These are phyloP conservation scores for Hyphopichia khmerensis DNA, from an alignment of 1,139 yeast genomes.

Conservation along the genomic window DNA sequence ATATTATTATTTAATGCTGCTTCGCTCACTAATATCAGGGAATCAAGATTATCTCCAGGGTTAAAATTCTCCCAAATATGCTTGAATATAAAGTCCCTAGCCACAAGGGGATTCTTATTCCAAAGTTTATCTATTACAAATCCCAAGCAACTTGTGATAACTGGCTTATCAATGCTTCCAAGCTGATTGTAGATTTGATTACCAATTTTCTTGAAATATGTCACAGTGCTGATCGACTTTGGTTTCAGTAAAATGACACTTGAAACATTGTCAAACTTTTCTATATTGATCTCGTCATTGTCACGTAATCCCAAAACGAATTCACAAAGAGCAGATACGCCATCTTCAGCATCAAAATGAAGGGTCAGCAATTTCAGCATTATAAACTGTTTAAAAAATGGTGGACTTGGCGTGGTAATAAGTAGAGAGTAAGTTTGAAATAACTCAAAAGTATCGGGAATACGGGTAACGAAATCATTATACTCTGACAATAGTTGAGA, in stretches of 20 bases:
- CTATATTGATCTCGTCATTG: slow-evolving; percentile 62
- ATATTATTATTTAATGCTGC: slow-evolving; percentile 57
- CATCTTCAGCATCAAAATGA: slow-evolving; percentile 60
- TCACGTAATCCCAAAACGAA: slow-evolving; percentile 76
- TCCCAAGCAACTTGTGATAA: slow-evolving; percentile 56
- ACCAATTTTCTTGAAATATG: slow-evolving; percentile 58
- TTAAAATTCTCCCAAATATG: slow-evolving; percentile 45
- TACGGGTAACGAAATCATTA: slow-evolving; percentile 12
- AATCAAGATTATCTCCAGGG: slow-evolving; percentile 22
- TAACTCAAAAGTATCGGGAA: slow-evolving; percentile 62
- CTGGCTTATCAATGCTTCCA: slow-evolving; percentile 59
- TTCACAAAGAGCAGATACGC: slow-evolving; percentile 72
- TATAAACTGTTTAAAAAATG: slow-evolving; percentile 43
- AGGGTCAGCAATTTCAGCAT: slow-evolving; percentile 49
- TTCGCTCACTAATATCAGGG: slow-evolving; percentile 38
- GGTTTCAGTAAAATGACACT: slow-evolving; percentile 66
- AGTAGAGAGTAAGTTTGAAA: slow-evolving; percentile 55
- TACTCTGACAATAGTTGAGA: slow-evolving; percentile 11
- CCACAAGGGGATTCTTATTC: slow-evolving; percentile 50
- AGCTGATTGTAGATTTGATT: slow-evolving; percentile 58
- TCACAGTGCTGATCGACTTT: slow-evolving; percentile 37
- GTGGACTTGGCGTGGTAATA: slow-evolving; percentile 40
- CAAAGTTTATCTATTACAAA: slow-evolving; percentile 56
- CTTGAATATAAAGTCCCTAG: slow-evolving; percentile 57
- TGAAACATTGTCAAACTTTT: slow-evolving; percentile 65